Evolutionary conservation across 805 yeast genomes (phyloP).

Genomic region (Starmerella kuoi): DNA sequence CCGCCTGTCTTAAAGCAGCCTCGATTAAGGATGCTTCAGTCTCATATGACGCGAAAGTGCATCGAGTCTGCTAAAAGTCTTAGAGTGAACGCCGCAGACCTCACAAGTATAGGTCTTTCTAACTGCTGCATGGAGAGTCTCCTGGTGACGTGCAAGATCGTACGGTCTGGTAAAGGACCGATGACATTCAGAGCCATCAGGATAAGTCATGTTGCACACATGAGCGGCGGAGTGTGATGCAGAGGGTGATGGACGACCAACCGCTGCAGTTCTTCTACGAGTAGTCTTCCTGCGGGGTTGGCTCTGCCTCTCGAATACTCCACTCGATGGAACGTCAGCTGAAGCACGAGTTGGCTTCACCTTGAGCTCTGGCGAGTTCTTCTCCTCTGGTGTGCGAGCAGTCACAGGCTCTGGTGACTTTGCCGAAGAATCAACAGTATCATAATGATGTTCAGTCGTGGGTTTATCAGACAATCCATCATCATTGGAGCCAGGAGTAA

Average conservation of each 20-base stretch:
- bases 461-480: background rate
- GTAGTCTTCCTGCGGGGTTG: background rate
- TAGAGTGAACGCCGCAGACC: conserved; percentile 65
- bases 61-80: conserved; percentile 87
- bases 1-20: no score
- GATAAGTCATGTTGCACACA: conserved; percentile 18
- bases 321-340: background rate
- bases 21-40: conserved; percentile 87
- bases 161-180: conserved; percentile 87
- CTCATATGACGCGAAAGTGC: conserved; percentile 89
- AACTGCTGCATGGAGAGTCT: conserved; percentile 84
- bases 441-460: background rate
- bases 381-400: background rate
- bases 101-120: conserved; percentile 78
- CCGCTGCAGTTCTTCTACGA: conserved; percentile 2
- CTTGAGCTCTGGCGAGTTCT: background rate
- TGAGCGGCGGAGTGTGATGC: conserved; percentile 11
- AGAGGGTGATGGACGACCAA: conserved; percentile 3
- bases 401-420: background rate
- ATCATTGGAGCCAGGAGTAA: background rate
- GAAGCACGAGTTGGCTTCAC: no score
- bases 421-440: background rate
- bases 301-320: background rate
- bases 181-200: conserved; percentile 43
- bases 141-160: conserved; percentile 89